Percentiles rank a stretch among this genome's conserved stretches.
Conservation (phyloP, 2,329 filamentous ascomycete genomes). For the Scedosporium aurantiacum region DNA sequence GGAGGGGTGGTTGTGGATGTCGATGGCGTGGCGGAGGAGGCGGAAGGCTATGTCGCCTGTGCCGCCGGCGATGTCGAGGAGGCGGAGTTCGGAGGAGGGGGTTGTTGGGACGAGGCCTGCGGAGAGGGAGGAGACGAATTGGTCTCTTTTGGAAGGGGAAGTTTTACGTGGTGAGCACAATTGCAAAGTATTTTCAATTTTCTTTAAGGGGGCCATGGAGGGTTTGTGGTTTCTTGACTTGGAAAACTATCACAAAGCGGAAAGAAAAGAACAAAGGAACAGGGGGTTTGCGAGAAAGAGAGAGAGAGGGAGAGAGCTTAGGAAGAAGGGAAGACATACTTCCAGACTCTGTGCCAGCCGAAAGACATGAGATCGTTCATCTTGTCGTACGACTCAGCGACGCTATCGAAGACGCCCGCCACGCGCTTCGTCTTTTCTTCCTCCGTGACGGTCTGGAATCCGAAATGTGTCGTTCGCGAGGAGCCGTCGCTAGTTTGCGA, state of each 20-base stretch:
- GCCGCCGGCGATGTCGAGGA: conserved; percentile 93
- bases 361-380: conserved; percentile 99
- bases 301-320: neutral
- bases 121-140: conserved; percentile 86
- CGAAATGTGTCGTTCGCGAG: conserved; percentile 71
- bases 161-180: neutral
- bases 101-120: conserved; percentile 50
- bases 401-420: conserved; percentile 84
- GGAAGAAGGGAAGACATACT: conserved; percentile 30
- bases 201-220: conserved; percentile 1
- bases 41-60: conserved; percentile 98
- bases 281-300: neutral
- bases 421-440: conserved; percentile 63
- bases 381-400: conserved; percentile 86
- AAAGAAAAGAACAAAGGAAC: neutral
- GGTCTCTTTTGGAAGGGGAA: conserved; percentile 44
- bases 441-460: conserved; percentile 76
- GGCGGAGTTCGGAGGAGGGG: conserved; percentile 47
- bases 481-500: conserved; percentile 23
- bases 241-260: too few species aligned
- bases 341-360: conserved; percentile 94
- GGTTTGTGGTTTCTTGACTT: conserved; percentile 4
- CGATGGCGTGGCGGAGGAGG: conserved; percentile 78
- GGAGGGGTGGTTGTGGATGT: conserved; percentile 65
- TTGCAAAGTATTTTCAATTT: neutral